A percentile compares a stretch with the other conserved stretches of the same genome.
Evolutionary conservation across 768 basidiomycete species (phyloP).

Genomic region (Mycena capillaripes): DNA sequence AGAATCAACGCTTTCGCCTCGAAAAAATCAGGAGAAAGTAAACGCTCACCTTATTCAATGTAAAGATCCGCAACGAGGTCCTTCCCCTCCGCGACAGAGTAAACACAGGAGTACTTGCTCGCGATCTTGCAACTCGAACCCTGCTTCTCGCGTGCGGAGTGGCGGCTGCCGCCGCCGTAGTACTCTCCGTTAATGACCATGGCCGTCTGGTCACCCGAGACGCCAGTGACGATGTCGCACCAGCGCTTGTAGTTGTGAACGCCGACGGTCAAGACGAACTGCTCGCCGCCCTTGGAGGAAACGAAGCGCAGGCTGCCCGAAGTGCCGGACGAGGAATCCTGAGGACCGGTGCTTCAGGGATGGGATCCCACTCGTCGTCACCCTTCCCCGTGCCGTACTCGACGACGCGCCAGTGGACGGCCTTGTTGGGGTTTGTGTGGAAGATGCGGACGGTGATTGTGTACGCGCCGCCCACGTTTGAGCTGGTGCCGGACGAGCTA

Average conservation of each 20-base stretch:
- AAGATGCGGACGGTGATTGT: slow-evolving; percentile 17
- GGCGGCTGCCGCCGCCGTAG: slow-evolving; percentile 11
- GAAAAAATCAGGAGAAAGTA: neutral
- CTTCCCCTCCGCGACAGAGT: slow-evolving; percentile 14
- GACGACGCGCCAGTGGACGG: slow-evolving; percentile 10
- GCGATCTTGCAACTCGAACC: slow-evolving; percentile 5
- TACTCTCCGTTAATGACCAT: slow-evolving; percentile 17
- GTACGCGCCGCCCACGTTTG: slow-evolving; percentile 4
- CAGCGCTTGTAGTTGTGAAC: slow-evolving; percentile 25
- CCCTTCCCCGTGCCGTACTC: slow-evolving; percentile 3
- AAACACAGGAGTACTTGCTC: slow-evolving; percentile 15
- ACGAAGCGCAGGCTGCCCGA: slow-evolving; percentile 12
- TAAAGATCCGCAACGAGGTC: slow-evolving; percentile 10
- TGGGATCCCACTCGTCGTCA: slow-evolving; percentile 14
- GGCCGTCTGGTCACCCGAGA: slow-evolving; percentile 10
- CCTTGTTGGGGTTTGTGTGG: slow-evolving; percentile 17
- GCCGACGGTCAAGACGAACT: slow-evolving; percentile 3
- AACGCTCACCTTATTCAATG: slow-evolving; percentile 2
- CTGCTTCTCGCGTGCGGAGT: too few species aligned
- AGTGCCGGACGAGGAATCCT: slow-evolving; percentile 8
- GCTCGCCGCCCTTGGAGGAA: slow-evolving; percentile 7
- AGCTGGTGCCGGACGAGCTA: neutral
- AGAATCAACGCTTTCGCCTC: slow-evolving; percentile 1
- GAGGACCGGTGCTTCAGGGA: neutral
- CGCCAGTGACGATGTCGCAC: slow-evolving; percentile 14